Evolutionary conservation across 352 stramenopile genomes (phyloP), one percentile per base, ranked within the genome.

Genomic region (Pythium sukuiense): DNA sequence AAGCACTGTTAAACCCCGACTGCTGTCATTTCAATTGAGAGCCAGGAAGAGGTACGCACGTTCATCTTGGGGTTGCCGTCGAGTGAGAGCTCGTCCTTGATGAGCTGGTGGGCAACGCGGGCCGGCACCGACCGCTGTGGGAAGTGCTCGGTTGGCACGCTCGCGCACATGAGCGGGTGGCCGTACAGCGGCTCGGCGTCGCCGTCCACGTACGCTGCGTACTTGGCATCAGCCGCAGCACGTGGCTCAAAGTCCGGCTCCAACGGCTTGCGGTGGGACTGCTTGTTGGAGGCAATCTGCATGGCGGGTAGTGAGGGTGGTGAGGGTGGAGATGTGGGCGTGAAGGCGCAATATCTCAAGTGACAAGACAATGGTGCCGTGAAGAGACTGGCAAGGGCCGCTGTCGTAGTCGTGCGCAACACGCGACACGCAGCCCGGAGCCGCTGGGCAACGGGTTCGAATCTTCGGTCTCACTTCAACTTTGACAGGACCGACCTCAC

Each of bases 1-100:
- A 9, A 30, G 3, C 4, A 57, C n/a, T 16, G 18, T 30, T 26
- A 32, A 24, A 39, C 50, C 29, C n/a, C 43, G 16, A 58, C 35
- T 55, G 4, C 3, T 18, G 2, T 14, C 4, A 12, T 5, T 4
- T 16, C 35, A 54, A 43, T 0, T 35, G 5, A 43, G 27, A 41
- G 4, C n/a, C 11, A 49, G 1, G 27, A 14, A 32, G 14, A 24
- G 37, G 8, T 2, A 74, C 76, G 63, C 70, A 84, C 75, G 74
- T 97, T 97, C 84, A 96, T 95, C 73, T 92, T 93, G 33, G 90
- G 88, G 70, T 94, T 96, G 49, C 87, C 86, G 67, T 97, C 90
- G 39, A 97, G 83, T 54, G 88, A 71, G 65, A 97, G 81, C 67
- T 97, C 89, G 70, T 97, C 90, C 69, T 90, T 89, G 65, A 97